phyloP scores from a whole-genome alignment of 306 rosid species.

The Pterocarpus macrocarpus region DNA sequence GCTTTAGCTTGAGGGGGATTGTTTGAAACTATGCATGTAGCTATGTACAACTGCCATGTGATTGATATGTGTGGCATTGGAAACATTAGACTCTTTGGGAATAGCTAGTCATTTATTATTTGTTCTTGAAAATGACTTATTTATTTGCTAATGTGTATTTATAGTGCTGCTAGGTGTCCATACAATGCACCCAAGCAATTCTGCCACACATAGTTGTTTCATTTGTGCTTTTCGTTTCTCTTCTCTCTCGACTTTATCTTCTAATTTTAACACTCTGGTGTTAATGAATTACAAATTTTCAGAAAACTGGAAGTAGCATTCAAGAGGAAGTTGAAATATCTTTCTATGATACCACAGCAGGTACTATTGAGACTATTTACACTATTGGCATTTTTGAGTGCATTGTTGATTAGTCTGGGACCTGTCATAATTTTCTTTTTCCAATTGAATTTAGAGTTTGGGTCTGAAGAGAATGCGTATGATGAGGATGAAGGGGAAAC shows the following conservation, averaged over 20 bases:
- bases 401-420: constrained; percentile 40
- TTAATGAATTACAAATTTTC: constrained; percentile 51
- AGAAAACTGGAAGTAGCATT: constrained; percentile 79
- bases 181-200: no score
- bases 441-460: constrained; percentile 58
- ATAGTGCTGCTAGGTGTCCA: no score
- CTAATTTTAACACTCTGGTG: background rate
- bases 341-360: constrained; percentile 72
- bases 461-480: constrained; percentile 67
- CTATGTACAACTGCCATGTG: no score
- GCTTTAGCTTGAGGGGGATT: no score
- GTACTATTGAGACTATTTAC: constrained; percentile 56
- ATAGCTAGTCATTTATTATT: no score
- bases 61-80: no score
- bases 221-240: background rate
- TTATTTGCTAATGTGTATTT: no score
- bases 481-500: constrained; percentile 93
- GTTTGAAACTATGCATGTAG: no score
- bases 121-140: no score
- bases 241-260: background rate
- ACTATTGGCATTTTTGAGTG: constrained; percentile 45
- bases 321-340: constrained; percentile 95
- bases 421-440: constrained; percentile 18
- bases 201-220: no score
- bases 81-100: no score